Conservation (phyloP, 306 rosid species). For the Spatholobus suberectus region DNA sequence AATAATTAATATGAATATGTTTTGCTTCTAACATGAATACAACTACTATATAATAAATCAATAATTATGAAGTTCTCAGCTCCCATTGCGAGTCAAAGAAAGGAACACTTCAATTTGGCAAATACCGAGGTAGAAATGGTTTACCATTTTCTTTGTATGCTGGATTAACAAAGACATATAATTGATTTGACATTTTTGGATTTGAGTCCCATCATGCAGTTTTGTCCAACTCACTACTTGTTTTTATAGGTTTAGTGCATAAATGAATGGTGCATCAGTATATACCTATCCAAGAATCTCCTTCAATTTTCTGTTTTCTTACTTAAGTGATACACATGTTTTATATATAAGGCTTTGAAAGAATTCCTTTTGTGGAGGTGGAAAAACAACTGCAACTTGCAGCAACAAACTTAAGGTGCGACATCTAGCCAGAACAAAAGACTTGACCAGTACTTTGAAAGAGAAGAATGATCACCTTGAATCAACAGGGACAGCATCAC, state of each 20-base stretch:
- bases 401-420: not conserved
- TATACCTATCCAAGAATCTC: slow-evolving; percentile 4
- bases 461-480: slow-evolving; percentile 57
- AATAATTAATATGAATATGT: slow-evolving; percentile 24
- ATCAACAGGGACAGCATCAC: slow-evolving; percentile 59
- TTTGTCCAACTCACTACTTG: slow-evolving; percentile 13
- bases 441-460: slow-evolving; percentile 3
- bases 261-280: not conserved
- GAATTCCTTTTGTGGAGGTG: not conserved
- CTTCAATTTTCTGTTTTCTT: slow-evolving; percentile 12
- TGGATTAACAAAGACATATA: slow-evolving; percentile 2
- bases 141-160: not conserved
- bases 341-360: not conserved
- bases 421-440: not conserved
- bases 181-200: not conserved
- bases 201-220: slow-evolving; percentile 21
- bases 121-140: not conserved
- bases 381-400: not conserved
- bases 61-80: slow-evolving; percentile 2
- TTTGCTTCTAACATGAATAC: slow-evolving; percentile 16
- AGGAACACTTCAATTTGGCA: not conserved
- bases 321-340: not conserved
- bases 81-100: slow-evolving; percentile 11
- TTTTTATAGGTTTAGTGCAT: slow-evolving; percentile 18
- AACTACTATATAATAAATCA: not conserved